These are phyloP conservation scores for Sarocladium strictum DNA, from an alignment of 2,329 filamentous ascomycete genomes.

Conservation along the genomic window DNA sequence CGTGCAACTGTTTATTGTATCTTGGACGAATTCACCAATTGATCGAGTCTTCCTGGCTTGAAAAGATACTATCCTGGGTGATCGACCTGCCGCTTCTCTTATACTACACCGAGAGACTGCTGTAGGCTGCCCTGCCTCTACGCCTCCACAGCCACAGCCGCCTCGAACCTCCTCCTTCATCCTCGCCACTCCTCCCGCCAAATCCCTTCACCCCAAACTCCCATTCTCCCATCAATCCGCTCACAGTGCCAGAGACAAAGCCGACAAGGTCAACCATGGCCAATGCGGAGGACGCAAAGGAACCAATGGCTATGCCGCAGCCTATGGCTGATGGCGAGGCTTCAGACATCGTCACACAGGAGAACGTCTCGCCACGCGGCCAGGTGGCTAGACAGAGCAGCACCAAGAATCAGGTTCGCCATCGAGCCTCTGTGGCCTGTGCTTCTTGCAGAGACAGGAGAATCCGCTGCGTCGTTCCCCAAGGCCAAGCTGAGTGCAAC, in stretches of 20 bases:
- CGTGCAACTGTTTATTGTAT: not conserved
- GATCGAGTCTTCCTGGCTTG: too few species aligned
- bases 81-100: too few species aligned
- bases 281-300: not conserved
- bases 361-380: slow-evolving; percentile 26
- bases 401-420: slow-evolving; percentile 31
- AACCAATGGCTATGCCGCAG: slow-evolving; percentile 6
- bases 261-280: not conserved
- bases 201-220: not conserved
- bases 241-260: not conserved
- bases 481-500: slow-evolving; percentile 43
- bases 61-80: too few species aligned
- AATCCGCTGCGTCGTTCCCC: slow-evolving; percentile 46
- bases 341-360: slow-evolving; percentile 23
- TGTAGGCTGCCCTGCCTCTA: too few species aligned
- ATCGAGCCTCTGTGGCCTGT: slow-evolving; percentile 49
- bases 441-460: slow-evolving; percentile 43
- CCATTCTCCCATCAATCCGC: not conserved
- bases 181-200: not conserved
- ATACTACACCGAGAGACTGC: too few species aligned
- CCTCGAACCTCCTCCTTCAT: not conserved
- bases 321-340: slow-evolving; percentile 10
- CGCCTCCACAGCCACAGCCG: too few species aligned
- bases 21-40: too few species aligned
- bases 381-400: slow-evolving; percentile 7